These are phyloP conservation scores for Diaporthe velutina DNA, from an alignment of 2,329 filamentous ascomycete species.

Conservation along the genomic window DNA sequence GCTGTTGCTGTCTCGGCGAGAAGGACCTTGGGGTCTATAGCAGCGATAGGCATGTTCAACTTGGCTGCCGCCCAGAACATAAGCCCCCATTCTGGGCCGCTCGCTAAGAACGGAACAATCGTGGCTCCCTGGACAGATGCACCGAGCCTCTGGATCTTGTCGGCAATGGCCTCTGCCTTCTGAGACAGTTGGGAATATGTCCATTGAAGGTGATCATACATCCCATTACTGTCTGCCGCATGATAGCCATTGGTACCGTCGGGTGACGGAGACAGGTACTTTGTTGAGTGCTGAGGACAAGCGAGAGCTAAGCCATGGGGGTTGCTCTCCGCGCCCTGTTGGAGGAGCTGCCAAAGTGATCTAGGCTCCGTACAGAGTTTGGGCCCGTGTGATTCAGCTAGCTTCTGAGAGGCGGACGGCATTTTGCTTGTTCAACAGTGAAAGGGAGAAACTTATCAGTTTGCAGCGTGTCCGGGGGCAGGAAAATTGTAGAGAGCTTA, in stretches of 20 bases:
- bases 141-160: neutral
- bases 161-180: neutral
- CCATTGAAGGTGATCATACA: neutral
- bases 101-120: neutral
- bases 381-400: neutral
- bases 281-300: neutral
- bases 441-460: too few relatives aligned
- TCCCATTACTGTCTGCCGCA: rapidly evolving
- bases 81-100: slow-evolving; percentile 12
- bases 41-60: slow-evolving; percentile 9
- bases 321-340: neutral
- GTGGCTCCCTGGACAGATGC: neutral
- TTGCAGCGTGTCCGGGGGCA: too few relatives aligned
- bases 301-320: neutral
- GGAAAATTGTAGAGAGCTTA: too few relatives aligned
- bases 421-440: neutral
- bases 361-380: rapidly evolving
- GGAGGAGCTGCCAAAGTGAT: slow-evolving; percentile 3
- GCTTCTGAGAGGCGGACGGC: neutral
- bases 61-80: slow-evolving; percentile 2
- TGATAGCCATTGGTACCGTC: neutral
- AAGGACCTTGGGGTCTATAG: neutral
- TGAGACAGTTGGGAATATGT: neutral
- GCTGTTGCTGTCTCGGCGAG: neutral
- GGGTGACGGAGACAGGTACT: neutral